These are phyloP conservation scores for Evernia prunastri DNA, from an alignment of 495 filamentous ascomycete species.

Conservation along the genomic window DNA sequence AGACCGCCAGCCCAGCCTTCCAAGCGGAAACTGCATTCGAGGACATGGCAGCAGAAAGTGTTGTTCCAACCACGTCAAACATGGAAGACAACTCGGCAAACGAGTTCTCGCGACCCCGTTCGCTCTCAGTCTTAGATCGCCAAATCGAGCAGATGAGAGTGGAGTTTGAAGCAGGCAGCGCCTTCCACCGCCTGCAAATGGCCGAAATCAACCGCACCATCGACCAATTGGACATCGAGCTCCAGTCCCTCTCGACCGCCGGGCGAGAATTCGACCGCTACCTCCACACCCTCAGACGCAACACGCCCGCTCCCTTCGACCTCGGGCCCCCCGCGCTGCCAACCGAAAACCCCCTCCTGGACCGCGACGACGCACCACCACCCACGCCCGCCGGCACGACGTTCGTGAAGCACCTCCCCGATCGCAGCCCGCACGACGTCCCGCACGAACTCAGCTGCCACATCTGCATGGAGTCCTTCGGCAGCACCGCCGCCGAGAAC, in stretches of 20 bases:
- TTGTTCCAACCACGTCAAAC: too few relatives aligned
- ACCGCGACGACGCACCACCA: too few relatives aligned
- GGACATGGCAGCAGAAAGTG: too few relatives aligned
- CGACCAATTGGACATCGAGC: not conserved
- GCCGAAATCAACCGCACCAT: not conserved
- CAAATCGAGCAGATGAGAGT: not conserved
- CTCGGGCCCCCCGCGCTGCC: too few relatives aligned
- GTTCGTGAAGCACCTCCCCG: not conserved
- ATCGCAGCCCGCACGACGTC: not conserved
- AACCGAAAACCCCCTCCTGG: not conserved
- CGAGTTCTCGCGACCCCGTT: too few relatives aligned
- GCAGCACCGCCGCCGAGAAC: not conserved
- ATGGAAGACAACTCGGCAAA: too few relatives aligned
- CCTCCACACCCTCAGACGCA: too few relatives aligned
- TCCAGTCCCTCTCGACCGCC: not conserved
- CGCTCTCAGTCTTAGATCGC: not conserved
- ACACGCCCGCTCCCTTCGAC: too few relatives aligned
- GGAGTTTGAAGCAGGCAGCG: not conserved
- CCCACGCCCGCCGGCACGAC: not conserved
- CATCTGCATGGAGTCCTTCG: not conserved
- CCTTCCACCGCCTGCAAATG: not conserved
- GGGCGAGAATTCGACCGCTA: too few relatives aligned
- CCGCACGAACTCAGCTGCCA: not conserved
- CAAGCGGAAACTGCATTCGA: too few relatives aligned
- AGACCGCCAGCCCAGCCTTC: not conserved